Base-by-base conservation (phyloP, 1,284 basidiomycete genomes). In the Peniophora sp. region DNA sequence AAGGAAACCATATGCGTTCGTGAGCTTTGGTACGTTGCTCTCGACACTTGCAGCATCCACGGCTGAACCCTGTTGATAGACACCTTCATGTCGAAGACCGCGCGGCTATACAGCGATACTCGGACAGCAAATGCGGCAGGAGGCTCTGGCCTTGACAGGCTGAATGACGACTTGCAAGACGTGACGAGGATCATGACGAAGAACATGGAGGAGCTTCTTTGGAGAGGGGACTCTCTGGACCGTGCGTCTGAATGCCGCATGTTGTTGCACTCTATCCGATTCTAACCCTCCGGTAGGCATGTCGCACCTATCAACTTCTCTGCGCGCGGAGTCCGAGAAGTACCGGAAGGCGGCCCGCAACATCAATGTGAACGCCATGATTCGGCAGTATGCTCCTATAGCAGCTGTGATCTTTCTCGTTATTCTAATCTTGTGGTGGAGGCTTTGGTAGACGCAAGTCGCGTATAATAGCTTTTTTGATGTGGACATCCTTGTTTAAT, bases 111-210 rank as follows among this genome's bases (percentile, higher is more conserved):
- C 68, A 83, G 86, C 56, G 96, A 99, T 66, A 92, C 94, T 42
- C 81, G 96, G 53, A 91, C 91, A 41, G 92, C 92, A 12, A 83
- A 74, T 61, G 81, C 85, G 24, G 79, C 86, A 18, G 77, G 74
- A 23, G 59, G 69, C 51, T 84, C 83, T 18, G 81, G 83, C 54
- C 67, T 99, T 50, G 93, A 95, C 66, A 85, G 80, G 66, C 75
- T 99, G 47, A 98, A 98, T 64, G 93, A 95, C 63, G 96, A 99
- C 59, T 72, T 99, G 49, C 92, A 96, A 64, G 96, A 99, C 62
- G 96, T 99, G 52, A 98, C 96, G 47, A 76, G 92, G 59, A 98
- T 99, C 70, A 99, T 99, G 97, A 98, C 96, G n/a, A 99, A 99
- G 74, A 99, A 99, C 66, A 99, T 99, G 96, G 97, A 99, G 68